Conservation (phyloP, 2,329 filamentous ascomycete species). For the Hortaea sp. region DNA sequence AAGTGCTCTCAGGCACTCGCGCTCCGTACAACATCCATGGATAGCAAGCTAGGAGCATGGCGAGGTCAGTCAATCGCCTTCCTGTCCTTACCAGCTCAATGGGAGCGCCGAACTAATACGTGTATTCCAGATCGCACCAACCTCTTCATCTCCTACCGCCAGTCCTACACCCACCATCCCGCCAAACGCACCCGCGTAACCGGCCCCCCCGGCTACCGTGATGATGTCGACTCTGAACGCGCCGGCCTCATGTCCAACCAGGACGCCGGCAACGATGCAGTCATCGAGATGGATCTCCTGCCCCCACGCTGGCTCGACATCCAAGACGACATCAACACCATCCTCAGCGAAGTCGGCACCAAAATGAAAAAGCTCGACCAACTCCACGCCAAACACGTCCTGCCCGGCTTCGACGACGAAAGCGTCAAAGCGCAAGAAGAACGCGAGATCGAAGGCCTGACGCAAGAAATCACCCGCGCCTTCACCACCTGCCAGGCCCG, state of each 20-base stretch:
- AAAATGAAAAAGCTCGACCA: slow-evolving; percentile 81
- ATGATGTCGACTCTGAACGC: slow-evolving; percentile 42
- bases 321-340: slow-evolving; percentile 82
- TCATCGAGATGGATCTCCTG: slow-evolving; percentile 96
- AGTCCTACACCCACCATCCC: slow-evolving; percentile 94
- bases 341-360: slow-evolving; percentile 67
- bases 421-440: slow-evolving; percentile 81
- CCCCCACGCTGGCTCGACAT: slow-evolving; percentile 94
- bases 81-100: too few relatives aligned
- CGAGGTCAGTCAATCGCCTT: too few relatives aligned
- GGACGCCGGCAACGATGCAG: slow-evolving; percentile 77
- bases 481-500: slow-evolving; percentile 86
- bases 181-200: slow-evolving; percentile 58
- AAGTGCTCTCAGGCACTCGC: too few relatives aligned
- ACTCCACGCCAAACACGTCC: slow-evolving; percentile 90
- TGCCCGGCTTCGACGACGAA: slow-evolving; percentile 94
- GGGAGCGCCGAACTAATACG: too few relatives aligned
- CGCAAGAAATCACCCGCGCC: slow-evolving; percentile 75
- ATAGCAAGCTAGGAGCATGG: too few relatives aligned
- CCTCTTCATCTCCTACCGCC: slow-evolving; percentile 97
- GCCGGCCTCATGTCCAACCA: slow-evolving; percentile 74
- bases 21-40: too few relatives aligned
- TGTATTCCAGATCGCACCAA: slow-evolving; percentile 70
- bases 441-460: slow-evolving; percentile 78
- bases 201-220: slow-evolving; percentile 35